phyloP scores from a whole-genome alignment of 257 asterid genomes.

The Voacanga thouarsii region DNA sequence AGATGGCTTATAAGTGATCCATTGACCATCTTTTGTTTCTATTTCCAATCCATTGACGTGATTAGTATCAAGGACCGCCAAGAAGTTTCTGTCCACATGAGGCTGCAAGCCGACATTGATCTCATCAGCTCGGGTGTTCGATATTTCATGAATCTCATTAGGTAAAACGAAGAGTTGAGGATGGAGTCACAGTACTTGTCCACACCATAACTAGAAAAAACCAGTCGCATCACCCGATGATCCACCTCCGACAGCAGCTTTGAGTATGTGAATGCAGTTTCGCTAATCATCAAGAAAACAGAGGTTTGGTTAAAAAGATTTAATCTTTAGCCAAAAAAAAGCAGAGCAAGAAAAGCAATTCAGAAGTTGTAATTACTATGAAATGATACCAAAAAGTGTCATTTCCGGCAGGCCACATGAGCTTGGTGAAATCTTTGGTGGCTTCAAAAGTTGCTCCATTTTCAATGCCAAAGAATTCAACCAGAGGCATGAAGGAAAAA shows the following conservation, averaged over 20 bases:
- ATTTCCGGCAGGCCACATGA: slow-evolving; percentile 55
- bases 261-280: slow-evolving; percentile 41
- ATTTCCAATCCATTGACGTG: slow-evolving; percentile 59
- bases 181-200: slow-evolving; percentile 49
- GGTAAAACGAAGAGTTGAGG: slow-evolving; percentile 37
- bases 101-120: slow-evolving; percentile 53
- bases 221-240: slow-evolving; percentile 46
- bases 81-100: slow-evolving; percentile 66
- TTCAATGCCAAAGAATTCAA: slow-evolving; percentile 65
- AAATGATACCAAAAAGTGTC: slow-evolving; percentile 41
- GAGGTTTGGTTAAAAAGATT: background rate
- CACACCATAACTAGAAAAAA: slow-evolving; percentile 59
- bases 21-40: slow-evolving; percentile 49
- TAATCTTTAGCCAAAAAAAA: too few species aligned
- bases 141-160: slow-evolving; percentile 62
- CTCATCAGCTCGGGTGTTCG: slow-evolving; percentile 33
- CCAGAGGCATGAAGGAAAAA: slow-evolving; percentile 59
- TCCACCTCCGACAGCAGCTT: slow-evolving; percentile 55
- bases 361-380: background rate
- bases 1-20: slow-evolving; percentile 50
- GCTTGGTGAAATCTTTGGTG: slow-evolving; percentile 51
- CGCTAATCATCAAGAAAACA: slow-evolving; percentile 22
- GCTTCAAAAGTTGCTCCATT: slow-evolving; percentile 53
- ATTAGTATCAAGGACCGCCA: slow-evolving; percentile 66
- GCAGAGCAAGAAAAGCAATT: too few species aligned